phyloP scores from a whole-genome alignment of 129 eudicot species.

The Flaveria linearis region DNA sequence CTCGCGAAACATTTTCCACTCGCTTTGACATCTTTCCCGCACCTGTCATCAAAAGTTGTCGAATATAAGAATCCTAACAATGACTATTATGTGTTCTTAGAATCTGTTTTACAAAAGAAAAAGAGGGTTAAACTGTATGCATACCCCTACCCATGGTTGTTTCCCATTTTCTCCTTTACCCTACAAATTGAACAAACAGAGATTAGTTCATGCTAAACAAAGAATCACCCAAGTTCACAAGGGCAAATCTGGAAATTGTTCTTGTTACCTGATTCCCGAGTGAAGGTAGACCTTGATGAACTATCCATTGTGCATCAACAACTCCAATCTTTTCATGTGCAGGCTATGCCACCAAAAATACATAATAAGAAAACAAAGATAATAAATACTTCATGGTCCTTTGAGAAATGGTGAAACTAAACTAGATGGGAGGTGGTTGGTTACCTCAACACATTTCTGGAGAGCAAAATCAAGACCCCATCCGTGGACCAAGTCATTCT shows the following conservation, averaged over 20 bases:
- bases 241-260: constrained; percentile 22
- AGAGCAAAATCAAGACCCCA: constrained; percentile 98
- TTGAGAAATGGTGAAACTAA: neutral
- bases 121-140: neutral
- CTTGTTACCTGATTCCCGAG: constrained; percentile 73
- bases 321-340: constrained; percentile 93
- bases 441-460: constrained; percentile 81
- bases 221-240: constrained; percentile 10
- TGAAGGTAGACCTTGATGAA: constrained; percentile 84
- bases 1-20: constrained; percentile 65
- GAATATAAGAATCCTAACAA: constrained; percentile 5
- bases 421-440: neutral
- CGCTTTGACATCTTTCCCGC: constrained; percentile 61
- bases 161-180: constrained; percentile 55
- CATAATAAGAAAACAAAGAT: neutral
- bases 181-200: constrained; percentile 34
- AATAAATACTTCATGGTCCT: neutral
- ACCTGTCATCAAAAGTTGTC: constrained; percentile 52
- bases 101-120: neutral
- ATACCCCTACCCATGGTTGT: constrained; percentile 85
- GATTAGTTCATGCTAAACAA: neutral
- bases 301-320: constrained; percentile 95
- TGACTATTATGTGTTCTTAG: neutral
- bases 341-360: constrained; percentile 42
- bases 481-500: constrained; percentile 95